Evolutionary conservation across 805 yeast genomes (phyloP), one percentile per base, ranked within the genome.

Genomic region (Kluyveromyces nonfermentans): DNA sequence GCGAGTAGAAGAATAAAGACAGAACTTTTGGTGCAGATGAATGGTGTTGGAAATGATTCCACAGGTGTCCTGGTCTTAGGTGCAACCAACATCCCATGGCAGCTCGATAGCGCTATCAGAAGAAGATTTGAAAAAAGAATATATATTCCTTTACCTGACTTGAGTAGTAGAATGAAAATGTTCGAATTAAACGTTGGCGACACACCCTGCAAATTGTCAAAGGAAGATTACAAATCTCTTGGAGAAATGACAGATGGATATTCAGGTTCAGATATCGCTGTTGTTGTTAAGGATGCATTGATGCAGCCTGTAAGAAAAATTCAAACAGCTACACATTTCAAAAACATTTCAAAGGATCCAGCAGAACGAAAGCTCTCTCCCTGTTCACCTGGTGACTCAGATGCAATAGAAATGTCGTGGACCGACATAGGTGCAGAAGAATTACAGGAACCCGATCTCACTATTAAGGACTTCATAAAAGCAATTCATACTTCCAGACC

Each of bases 31-130:
- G 97, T 93, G 4, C 98, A 93, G 62, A 93, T 93, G 98, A 93
- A 93, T 64, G 98, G 98, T 55, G 98, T 93, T 14, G 98, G 98
- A 14, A 89, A 87, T 60, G 97, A 93, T 60, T 70, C 96, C 1
- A 73, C 74, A 39, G 98, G 98, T 7, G 97, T 93, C 1, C 70
- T 93, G 31, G 97, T 93, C 0, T 71, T 93, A 42, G 98, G 98
- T 22, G 98, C 98, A 1, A 93, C 98, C 7, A 93, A 93, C 63
- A 93, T 93, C 48, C 98, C 98, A 16, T 93, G 98, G 98, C 97
- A 90, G 68, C 72, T 93, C 53, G 98, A 93, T 64, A 87, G 97
- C 37, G 99, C 98, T 7, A 86, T 93, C 39, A 77, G 98, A 64
- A 81, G 99, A 68, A 81, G 98, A 64, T 93, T 93, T 57, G 98